phyloP scores from a whole-genome alignment of 371 early-diverging fungal species.

The Mucor circinelloides region DNA sequence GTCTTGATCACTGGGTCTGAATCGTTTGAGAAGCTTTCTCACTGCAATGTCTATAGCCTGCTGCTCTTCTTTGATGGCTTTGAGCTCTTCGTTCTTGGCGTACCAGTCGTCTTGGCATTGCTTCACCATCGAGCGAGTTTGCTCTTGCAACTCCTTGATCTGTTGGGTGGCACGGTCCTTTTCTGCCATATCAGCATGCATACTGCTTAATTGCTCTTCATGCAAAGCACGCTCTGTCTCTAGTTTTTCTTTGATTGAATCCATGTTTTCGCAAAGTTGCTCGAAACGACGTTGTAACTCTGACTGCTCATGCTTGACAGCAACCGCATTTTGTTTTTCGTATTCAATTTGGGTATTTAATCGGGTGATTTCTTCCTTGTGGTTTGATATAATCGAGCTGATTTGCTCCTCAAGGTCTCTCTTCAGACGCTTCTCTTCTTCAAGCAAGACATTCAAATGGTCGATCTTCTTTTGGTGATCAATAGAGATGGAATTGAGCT shows the following conservation, averaged over 20 bases:
- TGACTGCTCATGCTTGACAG: not conserved
- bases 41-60: not conserved
- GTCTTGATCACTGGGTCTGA: not conserved
- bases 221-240: slow-evolving; percentile 6
- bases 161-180: slow-evolving; percentile 46
- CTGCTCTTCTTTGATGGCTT: slow-evolving; percentile 20
- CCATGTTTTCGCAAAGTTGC: slow-evolving; percentile 24
- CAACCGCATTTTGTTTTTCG: not conserved
- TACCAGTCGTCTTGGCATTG: slow-evolving; percentile 58
- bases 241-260: slow-evolving; percentile 28
- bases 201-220: slow-evolving; percentile 22
- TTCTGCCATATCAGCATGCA: slow-evolving; percentile 28
- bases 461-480: slow-evolving; percentile 1
- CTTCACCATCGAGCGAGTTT: slow-evolving; percentile 55
- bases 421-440: slow-evolving; percentile 17
- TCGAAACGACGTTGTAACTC: slow-evolving; percentile 12
- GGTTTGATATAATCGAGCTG: not conserved
- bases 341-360: not conserved
- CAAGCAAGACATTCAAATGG: slow-evolving; percentile 1
- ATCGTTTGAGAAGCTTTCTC: slow-evolving; percentile 15
- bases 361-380: not conserved
- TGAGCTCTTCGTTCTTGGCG: slow-evolving; percentile 36
- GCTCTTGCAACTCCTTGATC: slow-evolving; percentile 46
- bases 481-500: slow-evolving; percentile 9
- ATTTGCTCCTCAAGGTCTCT: slow-evolving; percentile 17